Percentiles rank a stretch among this genome's conserved stretches.
Conservation (phyloP, 139 green algal genomes). For the Closterium sp. region DNA sequence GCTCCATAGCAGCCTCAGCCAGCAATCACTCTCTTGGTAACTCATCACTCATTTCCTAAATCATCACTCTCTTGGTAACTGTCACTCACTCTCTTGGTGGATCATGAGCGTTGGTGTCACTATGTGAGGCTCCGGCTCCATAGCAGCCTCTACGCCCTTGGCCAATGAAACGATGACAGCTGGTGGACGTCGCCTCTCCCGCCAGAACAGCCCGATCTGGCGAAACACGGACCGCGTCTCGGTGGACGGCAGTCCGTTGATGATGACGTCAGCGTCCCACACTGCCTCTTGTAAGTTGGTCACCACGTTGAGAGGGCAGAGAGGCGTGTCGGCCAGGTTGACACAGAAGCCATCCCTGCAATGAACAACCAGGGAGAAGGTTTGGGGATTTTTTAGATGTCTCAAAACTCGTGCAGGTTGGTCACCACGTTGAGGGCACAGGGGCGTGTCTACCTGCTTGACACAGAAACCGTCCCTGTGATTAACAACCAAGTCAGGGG, state of each 20-base stretch:
- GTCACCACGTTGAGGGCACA: slow-evolving; percentile 45
- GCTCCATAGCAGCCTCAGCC: neutral
- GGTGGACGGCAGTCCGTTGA: slow-evolving; percentile 52
- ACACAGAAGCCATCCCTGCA: slow-evolving; percentile 51
- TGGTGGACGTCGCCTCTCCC: slow-evolving; percentile 28
- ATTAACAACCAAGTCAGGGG: neutral
- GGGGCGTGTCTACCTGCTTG: slow-evolving; percentile 37
- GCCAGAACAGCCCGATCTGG: slow-evolving; percentile 40
- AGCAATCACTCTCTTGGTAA: too few relatives aligned
- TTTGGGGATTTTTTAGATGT: neutral
- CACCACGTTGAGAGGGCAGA: slow-evolving; percentile 43
- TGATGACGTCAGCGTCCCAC: slow-evolving; percentile 50
- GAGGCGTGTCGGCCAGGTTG: slow-evolving; percentile 38
- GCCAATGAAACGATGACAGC: slow-evolving; percentile 46
- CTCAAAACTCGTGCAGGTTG: slow-evolving; percentile 33
- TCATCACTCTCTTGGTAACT: too few relatives aligned
- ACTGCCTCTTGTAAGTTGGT: slow-evolving; percentile 47
- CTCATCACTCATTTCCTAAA: too few relatives aligned
- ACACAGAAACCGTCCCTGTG: slow-evolving; percentile 50
- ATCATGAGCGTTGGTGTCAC: slow-evolving; percentile 52
- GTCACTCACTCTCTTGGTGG: slow-evolving; percentile 29
- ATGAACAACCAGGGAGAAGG: neutral
- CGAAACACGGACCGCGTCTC: slow-evolving; percentile 40
- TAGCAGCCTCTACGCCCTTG: slow-evolving; percentile 50
- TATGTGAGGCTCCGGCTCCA: slow-evolving; percentile 46